These are phyloP conservation scores for Colletotrichum sidae DNA, from an alignment of 2,329 filamentous ascomycete genomes.

Conservation along the genomic window DNA sequence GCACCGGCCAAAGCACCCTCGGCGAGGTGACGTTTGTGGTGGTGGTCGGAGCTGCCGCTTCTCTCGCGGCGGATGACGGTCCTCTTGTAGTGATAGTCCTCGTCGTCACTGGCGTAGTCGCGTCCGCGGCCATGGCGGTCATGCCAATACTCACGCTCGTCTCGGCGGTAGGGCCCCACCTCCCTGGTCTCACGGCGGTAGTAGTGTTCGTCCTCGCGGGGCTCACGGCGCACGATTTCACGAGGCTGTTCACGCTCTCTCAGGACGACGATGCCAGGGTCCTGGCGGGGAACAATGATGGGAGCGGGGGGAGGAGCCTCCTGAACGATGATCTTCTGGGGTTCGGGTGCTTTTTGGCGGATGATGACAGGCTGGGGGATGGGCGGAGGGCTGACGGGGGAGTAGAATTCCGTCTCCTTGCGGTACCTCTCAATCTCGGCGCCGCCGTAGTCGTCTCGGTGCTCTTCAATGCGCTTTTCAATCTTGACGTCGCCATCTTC, in stretches of 20 bases:
- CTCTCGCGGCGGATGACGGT: slow-evolving; percentile 63
- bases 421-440: slow-evolving; percentile 69
- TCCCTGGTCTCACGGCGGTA: slow-evolving; percentile 61
- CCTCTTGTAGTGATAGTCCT: slow-evolving; percentile 57
- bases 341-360: slow-evolving; percentile 65
- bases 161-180: slow-evolving; percentile 47
- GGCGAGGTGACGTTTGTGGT: slow-evolving; percentile 70
- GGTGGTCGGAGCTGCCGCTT: slow-evolving; percentile 59
- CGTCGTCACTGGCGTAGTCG: slow-evolving; percentile 52
- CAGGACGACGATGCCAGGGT: slow-evolving; percentile 58
- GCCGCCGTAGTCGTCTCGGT: slow-evolving; percentile 56
- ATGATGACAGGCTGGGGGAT: slow-evolving; percentile 63
- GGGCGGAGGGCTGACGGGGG: slow-evolving; percentile 60
- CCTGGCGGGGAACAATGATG: slow-evolving; percentile 59
- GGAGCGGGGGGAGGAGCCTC: slow-evolving; percentile 66
- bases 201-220: slow-evolving; percentile 63
- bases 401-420: slow-evolving; percentile 73
- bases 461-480: slow-evolving; percentile 65
- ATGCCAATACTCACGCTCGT: slow-evolving; percentile 45
- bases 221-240: slow-evolving; percentile 51
- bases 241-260: slow-evolving; percentile 54
- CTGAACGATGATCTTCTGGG: slow-evolving; percentile 71
- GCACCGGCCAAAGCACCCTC: slow-evolving; percentile 75
- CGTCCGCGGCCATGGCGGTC: slow-evolving; percentile 50
- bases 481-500: slow-evolving; percentile 65